These are phyloP conservation scores for Pleoardoris graminearum DNA, from an alignment of 2,329 filamentous ascomycete genomes.

Conservation along the genomic window DNA sequence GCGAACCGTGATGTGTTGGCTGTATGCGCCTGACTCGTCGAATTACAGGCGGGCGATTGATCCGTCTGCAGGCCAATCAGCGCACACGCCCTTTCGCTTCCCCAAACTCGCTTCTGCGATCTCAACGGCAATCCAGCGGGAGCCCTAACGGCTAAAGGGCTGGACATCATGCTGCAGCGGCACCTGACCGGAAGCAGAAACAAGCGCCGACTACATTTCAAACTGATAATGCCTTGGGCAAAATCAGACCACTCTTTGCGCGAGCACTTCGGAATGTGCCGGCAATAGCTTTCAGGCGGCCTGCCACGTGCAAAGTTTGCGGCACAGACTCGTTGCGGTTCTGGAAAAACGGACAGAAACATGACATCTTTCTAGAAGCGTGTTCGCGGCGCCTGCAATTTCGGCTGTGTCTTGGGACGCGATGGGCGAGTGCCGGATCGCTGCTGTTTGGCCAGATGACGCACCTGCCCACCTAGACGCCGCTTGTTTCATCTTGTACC, in stretches of 20 bases:
- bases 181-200: slow-evolving; percentile 23
- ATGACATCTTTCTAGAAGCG: slow-evolving; percentile 25
- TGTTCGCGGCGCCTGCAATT: slow-evolving; percentile 23
- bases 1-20: background rate
- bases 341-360: slow-evolving; percentile 17
- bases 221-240: slow-evolving; percentile 8
- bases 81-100: slow-evolving; percentile 20
- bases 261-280: background rate
- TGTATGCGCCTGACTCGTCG: slow-evolving; percentile 7
- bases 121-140: slow-evolving; percentile 22
- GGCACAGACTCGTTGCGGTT: slow-evolving; percentile 1
- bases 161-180: slow-evolving; percentile 18
- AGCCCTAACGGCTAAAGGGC: slow-evolving; percentile 29
- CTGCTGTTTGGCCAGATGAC: slow-evolving; percentile 39
- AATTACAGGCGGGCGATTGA: slow-evolving; percentile 11
- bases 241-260: background rate
- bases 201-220: slow-evolving; percentile 18
- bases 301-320: slow-evolving; percentile 8
- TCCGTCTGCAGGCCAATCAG: slow-evolving; percentile 21
- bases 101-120: slow-evolving; percentile 23
- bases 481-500: slow-evolving; percentile 39
- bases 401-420: slow-evolving; percentile 10
- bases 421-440: slow-evolving; percentile 23
- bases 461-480: slow-evolving; percentile 28
- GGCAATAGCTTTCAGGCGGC: slow-evolving; percentile 1